Conservation (phyloP, 2,329 filamentous ascomycete species). For the Fusarium sp. region DNA sequence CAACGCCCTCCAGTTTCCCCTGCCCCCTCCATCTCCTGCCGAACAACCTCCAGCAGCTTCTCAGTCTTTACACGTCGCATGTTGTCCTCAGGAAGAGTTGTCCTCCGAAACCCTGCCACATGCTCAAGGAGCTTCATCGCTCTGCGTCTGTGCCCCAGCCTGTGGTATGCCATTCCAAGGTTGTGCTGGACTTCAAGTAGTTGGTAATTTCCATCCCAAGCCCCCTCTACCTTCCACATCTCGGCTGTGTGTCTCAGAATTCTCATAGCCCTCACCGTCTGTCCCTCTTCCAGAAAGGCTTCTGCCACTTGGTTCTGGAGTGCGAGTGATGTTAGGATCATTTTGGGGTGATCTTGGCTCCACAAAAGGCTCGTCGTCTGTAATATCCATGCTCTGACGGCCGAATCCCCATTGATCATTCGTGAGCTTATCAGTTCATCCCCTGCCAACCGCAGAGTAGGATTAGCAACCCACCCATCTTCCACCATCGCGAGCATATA, state of each 20-base stretch:
- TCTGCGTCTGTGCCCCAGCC: neutral
- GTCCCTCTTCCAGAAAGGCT: neutral
- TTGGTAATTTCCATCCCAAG: neutral
- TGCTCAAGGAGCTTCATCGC: neutral
- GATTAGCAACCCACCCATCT: neutral
- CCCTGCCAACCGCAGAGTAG: neutral
- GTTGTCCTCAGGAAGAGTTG: neutral
- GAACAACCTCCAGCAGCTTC: neutral
- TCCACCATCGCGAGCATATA: neutral
- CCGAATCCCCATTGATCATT: neutral
- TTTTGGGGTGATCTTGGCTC: no score
- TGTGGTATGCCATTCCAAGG: neutral
- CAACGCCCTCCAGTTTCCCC: neutral
- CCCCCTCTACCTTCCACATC: neutral
- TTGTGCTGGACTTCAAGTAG: neutral
- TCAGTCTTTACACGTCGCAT: neutral
- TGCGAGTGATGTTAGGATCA: neutral
- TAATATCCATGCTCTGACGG: neutral
- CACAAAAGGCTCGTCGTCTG: no score
- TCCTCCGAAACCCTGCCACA: neutral
- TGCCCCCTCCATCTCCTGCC: neutral
- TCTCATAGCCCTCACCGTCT: neutral
- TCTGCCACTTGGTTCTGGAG: neutral
- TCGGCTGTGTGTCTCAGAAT: neutral
- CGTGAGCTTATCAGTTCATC: neutral